Conservation (phyloP, 352 stramenopile genomes). For the Globisporangium splendens region DNA sequence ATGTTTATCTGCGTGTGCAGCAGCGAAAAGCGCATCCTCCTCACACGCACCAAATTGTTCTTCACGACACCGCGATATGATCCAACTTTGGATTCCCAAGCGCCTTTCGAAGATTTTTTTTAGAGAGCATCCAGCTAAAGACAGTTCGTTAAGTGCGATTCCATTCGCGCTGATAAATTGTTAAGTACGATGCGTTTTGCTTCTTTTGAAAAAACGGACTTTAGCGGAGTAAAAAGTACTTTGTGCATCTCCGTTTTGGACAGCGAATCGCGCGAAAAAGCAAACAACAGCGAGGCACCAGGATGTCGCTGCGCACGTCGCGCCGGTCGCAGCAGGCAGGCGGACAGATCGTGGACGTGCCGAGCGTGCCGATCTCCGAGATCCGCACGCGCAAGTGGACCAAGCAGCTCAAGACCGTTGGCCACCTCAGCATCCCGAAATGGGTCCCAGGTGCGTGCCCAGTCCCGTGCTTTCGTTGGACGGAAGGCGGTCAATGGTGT, state of each 20-base stretch:
- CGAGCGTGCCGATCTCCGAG: slow-evolving; percentile 50
- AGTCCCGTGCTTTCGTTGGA: neutral
- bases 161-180: too few relatives aligned
- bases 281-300: neutral
- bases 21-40: too few relatives aligned
- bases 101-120: too few relatives aligned
- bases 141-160: too few relatives aligned
- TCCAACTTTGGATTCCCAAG: too few relatives aligned
- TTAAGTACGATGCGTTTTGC: too few relatives aligned
- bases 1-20: too few relatives aligned
- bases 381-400: slow-evolving; percentile 75
- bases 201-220: neutral
- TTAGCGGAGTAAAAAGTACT: neutral
- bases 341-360: slow-evolving; percentile 23
- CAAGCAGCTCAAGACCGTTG: slow-evolving; percentile 65
- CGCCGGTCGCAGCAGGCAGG: slow-evolving; percentile 26
- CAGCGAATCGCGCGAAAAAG: too few relatives aligned
- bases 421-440: slow-evolving; percentile 66
- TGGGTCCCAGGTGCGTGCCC: slow-evolving; percentile 56
- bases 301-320: slow-evolving; percentile 53
- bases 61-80: too few relatives aligned
- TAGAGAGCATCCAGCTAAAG: too few relatives aligned
- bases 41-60: too few relatives aligned
- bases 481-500: neutral
- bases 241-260: too few relatives aligned